These are phyloP conservation scores for Euphorbia celastroides DNA, from an alignment of 441 rosid genomes.

Conservation along the genomic window DNA sequence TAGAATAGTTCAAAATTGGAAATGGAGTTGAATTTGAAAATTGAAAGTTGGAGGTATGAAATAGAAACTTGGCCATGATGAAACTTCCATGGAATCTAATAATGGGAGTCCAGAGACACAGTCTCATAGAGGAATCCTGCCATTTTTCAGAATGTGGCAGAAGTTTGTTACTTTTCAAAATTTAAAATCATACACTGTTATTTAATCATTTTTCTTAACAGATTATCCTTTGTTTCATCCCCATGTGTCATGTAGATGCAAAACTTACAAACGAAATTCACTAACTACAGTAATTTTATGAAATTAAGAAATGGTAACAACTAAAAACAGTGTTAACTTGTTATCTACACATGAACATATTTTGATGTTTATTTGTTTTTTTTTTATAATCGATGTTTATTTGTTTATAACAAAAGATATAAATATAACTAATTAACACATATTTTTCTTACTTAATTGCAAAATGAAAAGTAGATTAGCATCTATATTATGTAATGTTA, in stretches of 20 bases:
- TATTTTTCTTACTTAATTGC: no score
- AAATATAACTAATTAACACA: no score
- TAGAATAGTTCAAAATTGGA: no score
- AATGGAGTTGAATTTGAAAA: background rate
- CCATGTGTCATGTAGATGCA: constrained; percentile 1
- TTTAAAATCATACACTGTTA: background rate
- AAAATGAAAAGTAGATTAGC: no score
- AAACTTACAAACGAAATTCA: background rate
- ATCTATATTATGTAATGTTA: no score
- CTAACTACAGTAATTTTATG: background rate
- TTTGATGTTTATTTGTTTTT: background rate
- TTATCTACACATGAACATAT: no score
- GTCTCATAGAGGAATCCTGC: background rate
- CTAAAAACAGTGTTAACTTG: no score
- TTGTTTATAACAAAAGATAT: no score
- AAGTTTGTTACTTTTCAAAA: background rate
- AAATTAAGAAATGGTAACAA: no score
- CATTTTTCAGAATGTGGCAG: background rate
- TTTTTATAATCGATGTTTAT: no score
- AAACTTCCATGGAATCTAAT: constrained; percentile 7
- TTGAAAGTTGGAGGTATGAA: background rate
- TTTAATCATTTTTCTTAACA: constrained; percentile 8
- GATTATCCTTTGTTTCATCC: background rate
- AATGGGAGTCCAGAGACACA: constrained; percentile 1
- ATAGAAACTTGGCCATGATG: background rate